Percentiles rank a stretch among this genome's conserved stretches.
Conservation (phyloP, 164 flowering plant genomes). For the Piper longum region DNA sequence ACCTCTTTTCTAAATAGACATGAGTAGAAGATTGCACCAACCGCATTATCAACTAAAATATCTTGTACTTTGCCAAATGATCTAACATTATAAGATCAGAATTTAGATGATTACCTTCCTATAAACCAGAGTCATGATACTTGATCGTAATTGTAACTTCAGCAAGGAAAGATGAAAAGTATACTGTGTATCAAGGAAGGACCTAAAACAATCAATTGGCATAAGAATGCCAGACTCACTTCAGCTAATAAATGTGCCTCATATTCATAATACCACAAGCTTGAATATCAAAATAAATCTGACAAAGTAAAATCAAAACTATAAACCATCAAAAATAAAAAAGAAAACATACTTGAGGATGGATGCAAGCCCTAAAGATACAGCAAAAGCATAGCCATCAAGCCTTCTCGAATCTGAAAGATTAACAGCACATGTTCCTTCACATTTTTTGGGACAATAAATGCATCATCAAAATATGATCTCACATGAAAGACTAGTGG, state of each 20-base stretch:
- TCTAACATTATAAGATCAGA: neutral
- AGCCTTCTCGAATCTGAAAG: conserved; percentile 44
- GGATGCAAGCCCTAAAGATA: conserved; percentile 59
- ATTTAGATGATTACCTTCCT: conserved; percentile 37
- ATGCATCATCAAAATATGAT: neutral
- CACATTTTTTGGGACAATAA: neutral
- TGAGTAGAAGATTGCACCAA: too few species aligned
- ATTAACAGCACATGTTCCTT: neutral
- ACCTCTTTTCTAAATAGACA: too few species aligned
- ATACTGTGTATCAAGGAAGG: conserved; percentile 88
- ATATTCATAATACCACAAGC: neutral
- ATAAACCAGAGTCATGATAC: conserved; percentile 73
- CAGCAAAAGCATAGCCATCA: conserved; percentile 59
- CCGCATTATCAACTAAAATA: too few species aligned
- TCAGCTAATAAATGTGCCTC: neutral
- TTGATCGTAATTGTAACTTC: conserved; percentile 65
- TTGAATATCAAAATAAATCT: neutral
- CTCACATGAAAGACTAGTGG: neutral
- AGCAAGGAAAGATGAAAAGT: conserved; percentile 63
- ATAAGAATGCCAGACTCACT: too few species aligned
- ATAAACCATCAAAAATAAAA: neutral
- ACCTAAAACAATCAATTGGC: conserved; percentile 31
- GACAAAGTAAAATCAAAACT: neutral
- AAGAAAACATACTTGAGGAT: conserved; percentile 44
- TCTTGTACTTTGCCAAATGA: too few species aligned